phyloP scores from a whole-genome alignment of 1,284 basidiomycete genomes.

The Ganoderma meredithae region DNA sequence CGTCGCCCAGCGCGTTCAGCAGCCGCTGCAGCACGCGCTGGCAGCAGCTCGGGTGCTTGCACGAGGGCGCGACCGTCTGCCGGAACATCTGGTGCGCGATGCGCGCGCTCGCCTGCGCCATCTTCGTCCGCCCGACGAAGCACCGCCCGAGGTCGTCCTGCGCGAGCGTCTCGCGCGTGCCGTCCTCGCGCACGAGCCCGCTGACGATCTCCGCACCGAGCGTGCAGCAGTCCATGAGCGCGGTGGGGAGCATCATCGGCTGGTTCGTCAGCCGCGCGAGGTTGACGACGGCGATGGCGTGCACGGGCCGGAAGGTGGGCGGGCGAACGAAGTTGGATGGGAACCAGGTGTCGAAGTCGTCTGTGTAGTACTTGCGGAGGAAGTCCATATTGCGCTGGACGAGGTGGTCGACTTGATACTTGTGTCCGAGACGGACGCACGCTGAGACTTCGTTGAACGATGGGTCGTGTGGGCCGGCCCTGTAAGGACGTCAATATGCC shows the following conservation, averaged over 20 bases:
- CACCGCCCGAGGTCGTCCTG: constrained; percentile 31
- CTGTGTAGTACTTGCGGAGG: constrained; percentile 26
- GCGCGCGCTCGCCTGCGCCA: constrained; percentile 32
- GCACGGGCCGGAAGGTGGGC: constrained; percentile 16
- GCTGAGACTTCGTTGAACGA: constrained; percentile 26
- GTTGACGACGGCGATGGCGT: constrained; percentile 31
- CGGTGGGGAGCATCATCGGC: constrained; percentile 24
- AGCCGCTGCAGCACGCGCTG: constrained; percentile 32
- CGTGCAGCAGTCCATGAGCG: constrained; percentile 33
- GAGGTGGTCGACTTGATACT: constrained; percentile 30
- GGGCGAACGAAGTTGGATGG: constrained; percentile 22
- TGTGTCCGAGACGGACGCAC: constrained; percentile 30
- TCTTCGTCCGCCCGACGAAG: constrained; percentile 30
- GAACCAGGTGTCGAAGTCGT: constrained; percentile 29
- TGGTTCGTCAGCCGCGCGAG: constrained; percentile 26
- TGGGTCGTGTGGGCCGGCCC: constrained; percentile 20
- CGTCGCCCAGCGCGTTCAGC: constrained; percentile 37
- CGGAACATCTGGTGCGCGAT: constrained; percentile 33
- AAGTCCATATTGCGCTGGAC: constrained; percentile 24
- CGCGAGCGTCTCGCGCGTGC: constrained; percentile 26
- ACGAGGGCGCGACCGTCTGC: constrained; percentile 21
- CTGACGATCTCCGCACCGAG: constrained; percentile 27
- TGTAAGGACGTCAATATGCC: constrained; percentile 3
- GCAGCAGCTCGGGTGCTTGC: constrained; percentile 27
- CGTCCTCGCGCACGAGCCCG: constrained; percentile 25